These are phyloP conservation scores for Leptographium galeiforme DNA, from an alignment of 2,329 filamentous ascomycete species.

Conservation along the genomic window DNA sequence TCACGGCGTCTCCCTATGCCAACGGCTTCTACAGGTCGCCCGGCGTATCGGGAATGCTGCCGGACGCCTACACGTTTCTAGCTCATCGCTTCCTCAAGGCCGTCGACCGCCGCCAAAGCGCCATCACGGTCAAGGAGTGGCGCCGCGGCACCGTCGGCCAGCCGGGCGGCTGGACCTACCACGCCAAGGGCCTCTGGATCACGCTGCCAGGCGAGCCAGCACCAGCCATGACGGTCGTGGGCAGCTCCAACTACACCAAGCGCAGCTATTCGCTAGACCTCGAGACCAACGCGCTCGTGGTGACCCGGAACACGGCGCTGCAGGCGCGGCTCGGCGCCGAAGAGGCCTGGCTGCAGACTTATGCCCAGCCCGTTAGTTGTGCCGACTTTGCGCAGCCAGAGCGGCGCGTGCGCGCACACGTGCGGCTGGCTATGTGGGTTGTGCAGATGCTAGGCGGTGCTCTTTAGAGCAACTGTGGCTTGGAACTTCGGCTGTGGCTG, in stretches of 20 bases:
- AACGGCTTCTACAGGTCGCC: slow-evolving; percentile 90
- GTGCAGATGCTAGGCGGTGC: slow-evolving; percentile 76
- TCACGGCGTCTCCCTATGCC: slow-evolving; percentile 84
- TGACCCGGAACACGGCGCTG: slow-evolving; percentile 63
- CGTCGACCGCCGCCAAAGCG: slow-evolving; percentile 30
- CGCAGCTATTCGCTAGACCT: slow-evolving; percentile 85
- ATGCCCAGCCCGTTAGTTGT: slow-evolving; percentile 54
- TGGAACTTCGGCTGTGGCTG: too few species aligned
- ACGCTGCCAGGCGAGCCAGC: slow-evolving; percentile 52
- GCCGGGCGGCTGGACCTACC: slow-evolving; percentile 87
- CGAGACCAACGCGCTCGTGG: slow-evolving; percentile 75
- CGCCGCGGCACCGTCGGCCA: slow-evolving; percentile 66
- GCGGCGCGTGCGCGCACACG: slow-evolving; percentile 70
- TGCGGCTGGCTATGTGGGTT: slow-evolving; percentile 87
- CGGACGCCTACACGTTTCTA: slow-evolving; percentile 82
- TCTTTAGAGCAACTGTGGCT: slow-evolving; percentile 33
- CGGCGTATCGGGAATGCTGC: slow-evolving; percentile 80
- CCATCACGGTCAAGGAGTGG: slow-evolving; percentile 78
- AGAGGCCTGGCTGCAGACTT: slow-evolving; percentile 63
- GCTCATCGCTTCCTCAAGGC: slow-evolving; percentile 65
- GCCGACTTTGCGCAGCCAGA: slow-evolving; percentile 74
- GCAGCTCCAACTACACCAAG: slow-evolving; percentile 92
- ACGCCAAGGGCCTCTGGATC: slow-evolving; percentile 92
- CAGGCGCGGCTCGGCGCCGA: slow-evolving; percentile 65
- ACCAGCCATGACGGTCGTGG: slow-evolving; percentile 71